Evolutionary conservation across 129 eudicot species (phyloP).

Genomic region (Chrysanthemum seticuspe): DNA sequence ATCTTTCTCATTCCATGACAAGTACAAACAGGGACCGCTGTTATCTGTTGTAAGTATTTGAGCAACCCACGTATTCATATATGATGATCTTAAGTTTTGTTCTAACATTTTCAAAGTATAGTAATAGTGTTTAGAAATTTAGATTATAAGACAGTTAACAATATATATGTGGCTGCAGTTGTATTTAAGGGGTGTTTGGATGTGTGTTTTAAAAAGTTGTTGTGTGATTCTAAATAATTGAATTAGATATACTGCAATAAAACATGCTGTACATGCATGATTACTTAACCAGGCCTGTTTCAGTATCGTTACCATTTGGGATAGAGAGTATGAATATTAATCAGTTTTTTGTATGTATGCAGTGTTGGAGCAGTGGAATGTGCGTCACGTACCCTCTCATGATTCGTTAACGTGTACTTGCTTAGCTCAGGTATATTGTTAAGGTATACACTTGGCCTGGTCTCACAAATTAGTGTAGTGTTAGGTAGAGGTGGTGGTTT

Average conservation of each 20-base stretch:
- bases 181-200: background rate
- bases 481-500: background rate
- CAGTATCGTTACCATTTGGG: background rate
- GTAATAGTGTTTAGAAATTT: background rate
- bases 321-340: background rate
- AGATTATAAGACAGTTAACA: background rate
- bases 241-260: constrained; percentile 1
- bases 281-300: background rate
- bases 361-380: constrained; percentile 97
- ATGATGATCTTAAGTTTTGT: constrained; percentile 3
- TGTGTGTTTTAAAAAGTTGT: constrained; percentile 1
- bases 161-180: background rate
- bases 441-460: constrained; percentile 8
- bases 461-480: background rate
- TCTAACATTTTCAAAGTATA: too few species aligned
- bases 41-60: constrained; percentile 78
- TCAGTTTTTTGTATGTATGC: constrained; percentile 29
- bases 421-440: constrained; percentile 47
- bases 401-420: constrained; percentile 59
- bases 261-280: background rate
- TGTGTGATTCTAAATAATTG: background rate
- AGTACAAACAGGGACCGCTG: constrained; percentile 87
- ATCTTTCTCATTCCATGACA: constrained; percentile 82
- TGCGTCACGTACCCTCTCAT: constrained; percentile 94
- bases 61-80: constrained; percentile 2